phyloP scores from a whole-genome alignment of 176 grass and related monocot genomes.

The Cocos nucifera region DNA sequence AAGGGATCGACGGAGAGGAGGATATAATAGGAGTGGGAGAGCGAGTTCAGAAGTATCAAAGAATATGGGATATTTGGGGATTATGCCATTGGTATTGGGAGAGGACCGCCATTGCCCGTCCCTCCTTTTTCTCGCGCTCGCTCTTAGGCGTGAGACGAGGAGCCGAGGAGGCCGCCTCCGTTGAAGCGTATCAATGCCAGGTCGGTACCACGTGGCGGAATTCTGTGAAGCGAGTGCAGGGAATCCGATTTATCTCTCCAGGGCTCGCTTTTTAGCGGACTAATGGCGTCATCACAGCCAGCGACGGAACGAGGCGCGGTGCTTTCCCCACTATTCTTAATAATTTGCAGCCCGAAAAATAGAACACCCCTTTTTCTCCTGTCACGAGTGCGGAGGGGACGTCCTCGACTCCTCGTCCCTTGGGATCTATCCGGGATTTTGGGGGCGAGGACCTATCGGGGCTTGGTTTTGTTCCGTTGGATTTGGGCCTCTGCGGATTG shows the following conservation, averaged over 20 bases:
- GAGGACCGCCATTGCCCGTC: background rate
- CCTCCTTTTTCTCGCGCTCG: background rate
- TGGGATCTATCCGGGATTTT: no score
- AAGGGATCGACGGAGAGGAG: background rate
- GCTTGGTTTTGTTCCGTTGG: no score
- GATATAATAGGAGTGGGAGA: background rate
- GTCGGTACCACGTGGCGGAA: constrained; percentile 16
- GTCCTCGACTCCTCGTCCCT: no score
- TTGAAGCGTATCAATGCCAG: constrained; percentile 17
- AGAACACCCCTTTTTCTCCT: no score
- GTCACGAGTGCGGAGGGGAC: no score
- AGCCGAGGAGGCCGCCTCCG: constrained; percentile 12
- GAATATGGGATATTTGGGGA: background rate
- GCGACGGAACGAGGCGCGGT: no score
- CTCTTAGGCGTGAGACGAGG: background rate
- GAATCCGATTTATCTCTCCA: background rate
- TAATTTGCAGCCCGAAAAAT: no score
- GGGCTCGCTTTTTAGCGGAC: no score
- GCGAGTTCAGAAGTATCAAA: background rate
- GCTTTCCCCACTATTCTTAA: no score
- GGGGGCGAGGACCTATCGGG: no score
- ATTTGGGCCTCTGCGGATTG: no score
- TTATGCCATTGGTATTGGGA: constrained; percentile 13
- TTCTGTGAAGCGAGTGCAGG: constrained; percentile 1
- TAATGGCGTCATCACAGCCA: no score